These are phyloP conservation scores for Fistulifera solaris DNA, from an alignment of 108 stramenopile genomes.

Conservation along the genomic window DNA sequence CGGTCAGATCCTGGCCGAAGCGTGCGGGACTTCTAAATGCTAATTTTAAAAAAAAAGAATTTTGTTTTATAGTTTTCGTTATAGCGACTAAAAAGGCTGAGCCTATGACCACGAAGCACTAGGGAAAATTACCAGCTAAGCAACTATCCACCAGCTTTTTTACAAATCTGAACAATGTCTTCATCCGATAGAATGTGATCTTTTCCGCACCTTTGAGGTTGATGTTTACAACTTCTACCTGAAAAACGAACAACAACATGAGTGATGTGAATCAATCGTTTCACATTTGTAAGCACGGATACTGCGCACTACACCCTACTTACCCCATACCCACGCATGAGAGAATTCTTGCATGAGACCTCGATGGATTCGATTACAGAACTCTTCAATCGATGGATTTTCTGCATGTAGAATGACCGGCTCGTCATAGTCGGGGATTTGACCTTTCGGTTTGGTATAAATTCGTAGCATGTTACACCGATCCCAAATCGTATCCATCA, in stretches of 20 bases:
- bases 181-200: constrained; percentile 93
- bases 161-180: constrained; percentile 74
- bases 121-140: no score
- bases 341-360: constrained; percentile 75
- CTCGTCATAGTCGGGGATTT: constrained; percentile 94
- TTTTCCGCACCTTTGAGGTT: constrained; percentile 95
- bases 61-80: no score
- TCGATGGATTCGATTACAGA: constrained; percentile 92
- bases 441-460: constrained; percentile 99
- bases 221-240: constrained; percentile 91
- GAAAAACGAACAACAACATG: constrained; percentile 15
- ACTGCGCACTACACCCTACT: background rate
- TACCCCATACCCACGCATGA: constrained; percentile 89
- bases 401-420: constrained; percentile 96
- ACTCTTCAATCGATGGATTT: constrained; percentile 92
- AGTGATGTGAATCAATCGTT: no score
- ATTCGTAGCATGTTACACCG: constrained; percentile 90
- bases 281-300: no score
- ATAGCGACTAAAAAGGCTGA: background rate
- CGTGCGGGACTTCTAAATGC: no score
- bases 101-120: no score
- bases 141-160: constrained; percentile 15
- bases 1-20: background rate
- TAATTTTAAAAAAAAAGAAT: no score
- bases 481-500: constrained; percentile 91